A percentile compares a stretch with the other conserved stretches of the same genome.
Conservation (phyloP, 768 basidiomycete genomes). For the Mycena galopus region DNA sequence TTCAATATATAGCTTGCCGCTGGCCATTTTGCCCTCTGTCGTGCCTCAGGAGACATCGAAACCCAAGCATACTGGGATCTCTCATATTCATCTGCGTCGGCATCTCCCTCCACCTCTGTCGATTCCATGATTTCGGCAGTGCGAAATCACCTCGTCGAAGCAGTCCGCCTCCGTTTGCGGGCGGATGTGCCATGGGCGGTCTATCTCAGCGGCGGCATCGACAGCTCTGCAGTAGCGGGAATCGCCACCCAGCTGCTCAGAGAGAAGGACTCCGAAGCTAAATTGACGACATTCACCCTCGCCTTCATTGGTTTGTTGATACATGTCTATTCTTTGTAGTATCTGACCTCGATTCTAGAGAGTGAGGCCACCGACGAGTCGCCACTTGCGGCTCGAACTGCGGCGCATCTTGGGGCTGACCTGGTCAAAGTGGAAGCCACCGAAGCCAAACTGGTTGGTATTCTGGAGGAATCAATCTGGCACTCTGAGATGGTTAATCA, state of each 20-base stretch:
- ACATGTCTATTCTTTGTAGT: background rate
- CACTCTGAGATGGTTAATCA: conserved; percentile 27
- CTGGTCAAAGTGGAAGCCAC: conserved; percentile 24
- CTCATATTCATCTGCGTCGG: conserved; percentile 4
- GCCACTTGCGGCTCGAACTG: too few species aligned
- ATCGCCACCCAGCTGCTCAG: conserved; percentile 21
- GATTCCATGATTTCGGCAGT: conserved; percentile 24
- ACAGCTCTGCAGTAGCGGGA: conserved; percentile 28
- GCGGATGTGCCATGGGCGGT: conserved; percentile 23
- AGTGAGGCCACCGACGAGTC: too few species aligned
- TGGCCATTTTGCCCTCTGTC: conserved; percentile 18
- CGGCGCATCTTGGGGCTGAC: conserved; percentile 26
- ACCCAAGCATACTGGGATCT: too few species aligned
- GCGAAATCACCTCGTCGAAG: conserved; percentile 19
- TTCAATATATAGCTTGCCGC: conserved; percentile 5
- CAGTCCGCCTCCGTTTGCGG: conserved; percentile 32
- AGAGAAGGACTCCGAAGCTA: conserved; percentile 27
- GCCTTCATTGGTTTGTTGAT: conserved; percentile 6
- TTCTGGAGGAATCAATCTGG: conserved; percentile 31
- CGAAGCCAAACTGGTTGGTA: conserved; percentile 17
- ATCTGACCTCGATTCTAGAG: background rate
- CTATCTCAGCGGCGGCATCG: conserved; percentile 34
- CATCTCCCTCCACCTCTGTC: background rate
- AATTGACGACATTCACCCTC: conserved; percentile 23
- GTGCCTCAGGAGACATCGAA: conserved; percentile 18